phyloP scores from a whole-genome alignment of 176 grass and related monocot species.

The Oryza meridionalis region DNA sequence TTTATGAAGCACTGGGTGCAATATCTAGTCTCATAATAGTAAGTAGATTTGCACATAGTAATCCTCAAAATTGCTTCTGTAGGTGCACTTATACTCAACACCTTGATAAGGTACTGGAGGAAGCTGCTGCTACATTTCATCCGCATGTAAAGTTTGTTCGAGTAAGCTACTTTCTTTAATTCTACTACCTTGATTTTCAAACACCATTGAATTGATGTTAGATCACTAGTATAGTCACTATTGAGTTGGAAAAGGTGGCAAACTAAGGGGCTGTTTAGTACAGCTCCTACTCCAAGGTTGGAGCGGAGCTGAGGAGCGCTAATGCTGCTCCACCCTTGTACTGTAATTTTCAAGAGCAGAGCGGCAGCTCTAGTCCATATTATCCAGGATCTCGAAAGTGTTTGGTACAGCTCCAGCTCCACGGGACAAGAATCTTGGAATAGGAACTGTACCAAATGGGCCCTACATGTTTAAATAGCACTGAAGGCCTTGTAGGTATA shows the following conservation, averaged over 20 bases:
- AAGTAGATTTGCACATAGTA: neutral
- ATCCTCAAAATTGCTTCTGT: conserved; percentile 39
- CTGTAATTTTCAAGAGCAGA: too few species aligned
- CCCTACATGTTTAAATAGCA: conserved; percentile 11
- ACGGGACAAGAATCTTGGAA: too few species aligned
- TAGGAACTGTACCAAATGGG: too few species aligned
- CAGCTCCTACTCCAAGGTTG: too few species aligned
- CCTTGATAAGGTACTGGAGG: conserved; percentile 87
- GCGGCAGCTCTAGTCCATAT: too few species aligned
- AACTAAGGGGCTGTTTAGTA: neutral
- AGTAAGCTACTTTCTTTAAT: conserved; percentile 45
- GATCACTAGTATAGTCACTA: neutral
- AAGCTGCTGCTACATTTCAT: conserved; percentile 80
- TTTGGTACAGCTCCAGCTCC: too few species aligned
- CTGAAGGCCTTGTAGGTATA: neutral
- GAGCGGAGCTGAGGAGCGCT: too few species aligned
- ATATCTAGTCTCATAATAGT: neutral
- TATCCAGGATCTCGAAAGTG: too few species aligned
- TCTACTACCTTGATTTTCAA: neutral
- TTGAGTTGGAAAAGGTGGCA: neutral
- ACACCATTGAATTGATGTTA: neutral
- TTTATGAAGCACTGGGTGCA: conserved; percentile 26
- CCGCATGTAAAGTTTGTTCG: conserved; percentile 83
- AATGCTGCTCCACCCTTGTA: too few species aligned
- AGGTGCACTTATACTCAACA: conserved; percentile 85